Conservation (phyloP, 495 filamentous ascomycete species). For the Penicillium macrosclerotiorum region DNA sequence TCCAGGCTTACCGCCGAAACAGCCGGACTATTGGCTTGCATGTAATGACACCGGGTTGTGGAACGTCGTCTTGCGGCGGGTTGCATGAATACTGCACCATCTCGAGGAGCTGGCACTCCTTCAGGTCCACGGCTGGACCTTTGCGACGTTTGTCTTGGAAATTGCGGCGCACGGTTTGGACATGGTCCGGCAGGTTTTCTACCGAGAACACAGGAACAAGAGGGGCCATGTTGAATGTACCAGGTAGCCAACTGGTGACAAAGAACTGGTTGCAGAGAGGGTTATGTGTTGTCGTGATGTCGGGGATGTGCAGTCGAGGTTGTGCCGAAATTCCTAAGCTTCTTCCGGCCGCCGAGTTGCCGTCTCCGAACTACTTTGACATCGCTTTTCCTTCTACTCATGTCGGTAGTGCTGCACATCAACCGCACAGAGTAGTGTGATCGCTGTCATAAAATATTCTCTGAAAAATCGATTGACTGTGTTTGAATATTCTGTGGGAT, state of each 20-base stretch:
- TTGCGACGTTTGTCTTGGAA: constrained; percentile 46
- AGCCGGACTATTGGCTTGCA: constrained; percentile 75
- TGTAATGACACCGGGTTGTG: constrained; percentile 54
- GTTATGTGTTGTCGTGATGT: too few relatives aligned
- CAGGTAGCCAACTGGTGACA: too few relatives aligned
- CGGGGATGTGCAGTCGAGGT: not conserved
- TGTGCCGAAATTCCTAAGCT: constrained; percentile 2
- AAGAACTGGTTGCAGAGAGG: not conserved
- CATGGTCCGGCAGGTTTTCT: constrained; percentile 38
- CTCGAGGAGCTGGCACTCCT: constrained; percentile 69
- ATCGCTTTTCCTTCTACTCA: not conserved
- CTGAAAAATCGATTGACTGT: too few relatives aligned
- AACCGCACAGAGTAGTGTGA: too few relatives aligned
- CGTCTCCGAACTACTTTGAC: constrained; percentile 4
- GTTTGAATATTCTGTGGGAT: constrained; percentile 4
- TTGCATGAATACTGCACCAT: constrained; percentile 82
- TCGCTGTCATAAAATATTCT: too few relatives aligned
- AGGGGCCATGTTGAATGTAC: constrained; percentile 37
- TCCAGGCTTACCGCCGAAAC: constrained; percentile 70
- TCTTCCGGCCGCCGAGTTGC: constrained; percentile 7
- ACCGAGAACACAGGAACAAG: constrained; percentile 41
- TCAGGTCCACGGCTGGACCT: constrained; percentile 52
- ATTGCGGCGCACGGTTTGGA: constrained; percentile 40
- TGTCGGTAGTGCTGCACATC: not conserved
- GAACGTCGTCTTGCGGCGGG: constrained; percentile 52